Conservation (phyloP, 306 rosid species). For the Lathyrus tuberosus region DNA sequence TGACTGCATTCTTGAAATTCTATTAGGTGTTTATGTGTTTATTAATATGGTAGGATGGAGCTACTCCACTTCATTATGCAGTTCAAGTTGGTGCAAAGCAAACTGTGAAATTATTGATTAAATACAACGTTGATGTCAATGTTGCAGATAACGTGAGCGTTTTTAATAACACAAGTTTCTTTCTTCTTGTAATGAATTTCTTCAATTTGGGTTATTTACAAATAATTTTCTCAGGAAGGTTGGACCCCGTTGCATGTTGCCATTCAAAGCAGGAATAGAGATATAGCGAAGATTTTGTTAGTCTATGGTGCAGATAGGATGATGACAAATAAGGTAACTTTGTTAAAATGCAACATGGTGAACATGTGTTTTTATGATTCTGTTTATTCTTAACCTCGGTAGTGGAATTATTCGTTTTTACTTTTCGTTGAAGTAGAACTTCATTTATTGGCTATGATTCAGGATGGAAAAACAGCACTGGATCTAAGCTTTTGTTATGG, state of each 20-base stretch:
- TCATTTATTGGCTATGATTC: conserved; percentile 41
- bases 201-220: conserved; percentile 14
- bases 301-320: conserved; percentile 80
- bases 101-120: conserved; percentile 81
- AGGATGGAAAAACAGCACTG: conserved; percentile 87
- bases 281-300: conserved; percentile 77
- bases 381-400: conserved; percentile 12
- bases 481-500: conserved; percentile 87
- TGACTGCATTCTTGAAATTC: conserved; percentile 19
- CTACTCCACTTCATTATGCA: conserved; percentile 95
- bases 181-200: conserved; percentile 7
- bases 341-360: conserved; percentile 20
- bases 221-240: conserved; percentile 64
- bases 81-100: conserved; percentile 89
- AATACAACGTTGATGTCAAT: conserved; percentile 77
- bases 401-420: background rate
- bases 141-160: conserved; percentile 72
- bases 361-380: background rate
- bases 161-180: background rate
- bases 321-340: conserved; percentile 74
- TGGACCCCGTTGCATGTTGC: conserved; percentile 97
- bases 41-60: conserved; percentile 72
- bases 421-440: conserved; percentile 28
- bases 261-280: conserved; percentile 84
- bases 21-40: conserved; percentile 35